Base-by-base conservation (phyloP, 2,329 filamentous ascomycete species). In the Xylaria sp. region DNA sequence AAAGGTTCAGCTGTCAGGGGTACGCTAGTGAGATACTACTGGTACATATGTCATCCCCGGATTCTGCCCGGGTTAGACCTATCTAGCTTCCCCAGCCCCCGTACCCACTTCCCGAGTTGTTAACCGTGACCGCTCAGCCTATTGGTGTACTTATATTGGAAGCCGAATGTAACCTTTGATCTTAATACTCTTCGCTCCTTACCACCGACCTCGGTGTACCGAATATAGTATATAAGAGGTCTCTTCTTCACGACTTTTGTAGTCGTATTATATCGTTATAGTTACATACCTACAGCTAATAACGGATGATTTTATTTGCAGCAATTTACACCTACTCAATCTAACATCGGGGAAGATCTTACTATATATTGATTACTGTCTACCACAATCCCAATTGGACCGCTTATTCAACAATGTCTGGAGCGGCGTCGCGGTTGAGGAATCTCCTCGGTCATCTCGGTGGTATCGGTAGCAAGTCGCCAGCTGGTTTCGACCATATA, bases 401-500 rank as follows among this genome's bases (percentile, higher is more conserved):
- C 35, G 53, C 32, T 25, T 25, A 35, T 10, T 23, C 37, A 9
- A 50, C 69, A 73, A 92, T 92, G 91, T 90, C 90, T n/a, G 84
- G 84, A 60, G 84, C 90, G 62, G 82, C 84, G 27, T 88, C 87
- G 50, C 88, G 91, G 69, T 84, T 93, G 64, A 82, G 83, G 66
- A 87, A 83, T 69, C 84, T 92, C 72, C 80, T 86, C 42, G 83
- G 82, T 66, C 88, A 88, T 73, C 81, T 87, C 44, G 79, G 80
- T 47, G 80, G 80, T 58, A 79, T 81, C 16, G 57, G 73, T 53
- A 71, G 71, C 68, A 65, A 74, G 55, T 80, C 77, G 60, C 78
- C 81, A 64, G 83, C 81, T 60, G 82, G 72, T 78, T 83, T 76
- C 78, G 80, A 73, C 65, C 81, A 84, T 69, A 84, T 83, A 72